phyloP scores from a whole-genome alignment of 495 filamentous ascomycete species.

The Penicillium steckii region DNA sequence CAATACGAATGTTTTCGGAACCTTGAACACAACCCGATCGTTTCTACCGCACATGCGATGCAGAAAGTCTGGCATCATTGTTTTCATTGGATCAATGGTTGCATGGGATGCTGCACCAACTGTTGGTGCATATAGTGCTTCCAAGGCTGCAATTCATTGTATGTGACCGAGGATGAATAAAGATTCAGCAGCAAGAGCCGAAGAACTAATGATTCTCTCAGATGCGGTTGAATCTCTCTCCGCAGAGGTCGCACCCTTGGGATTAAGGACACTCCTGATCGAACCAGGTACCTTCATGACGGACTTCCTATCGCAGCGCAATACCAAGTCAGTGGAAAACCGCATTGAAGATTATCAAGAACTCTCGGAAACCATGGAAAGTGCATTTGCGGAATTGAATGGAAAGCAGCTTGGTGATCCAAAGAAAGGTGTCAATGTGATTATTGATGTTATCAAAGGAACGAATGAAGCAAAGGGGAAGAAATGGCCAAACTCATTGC shows the following conservation, averaged over 20 bases:
- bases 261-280: slow-evolving; percentile 15
- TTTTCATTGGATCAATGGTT: slow-evolving; percentile 45
- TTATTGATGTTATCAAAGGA: slow-evolving; percentile 40
- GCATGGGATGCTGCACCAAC: slow-evolving; percentile 38
- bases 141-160: slow-evolving; percentile 54
- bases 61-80: slow-evolving; percentile 36
- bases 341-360: slow-evolving; percentile 8
- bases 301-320: slow-evolving; percentile 21
- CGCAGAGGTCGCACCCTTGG: slow-evolving; percentile 39
- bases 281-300: slow-evolving; percentile 49
- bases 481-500: slow-evolving; percentile 24
- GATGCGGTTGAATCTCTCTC: slow-evolving; percentile 44
- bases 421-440: slow-evolving; percentile 27
- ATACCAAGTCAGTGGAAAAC: not conserved
- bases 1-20: slow-evolving; percentile 44
- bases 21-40: slow-evolving; percentile 44
- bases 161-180: not conserved
- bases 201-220: not conserved
- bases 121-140: slow-evolving; percentile 45
- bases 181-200: not conserved
- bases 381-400: not conserved
- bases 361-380: not conserved
- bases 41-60: slow-evolving; percentile 48
- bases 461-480: slow-evolving; percentile 29
- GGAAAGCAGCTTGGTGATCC: slow-evolving; percentile 42